A percentile compares a stretch with the other conserved stretches of the same genome.
Evolutionary conservation across 2,329 filamentous ascomycete genomes (phyloP).

Genomic region (Cercospora brassicicola): DNA sequence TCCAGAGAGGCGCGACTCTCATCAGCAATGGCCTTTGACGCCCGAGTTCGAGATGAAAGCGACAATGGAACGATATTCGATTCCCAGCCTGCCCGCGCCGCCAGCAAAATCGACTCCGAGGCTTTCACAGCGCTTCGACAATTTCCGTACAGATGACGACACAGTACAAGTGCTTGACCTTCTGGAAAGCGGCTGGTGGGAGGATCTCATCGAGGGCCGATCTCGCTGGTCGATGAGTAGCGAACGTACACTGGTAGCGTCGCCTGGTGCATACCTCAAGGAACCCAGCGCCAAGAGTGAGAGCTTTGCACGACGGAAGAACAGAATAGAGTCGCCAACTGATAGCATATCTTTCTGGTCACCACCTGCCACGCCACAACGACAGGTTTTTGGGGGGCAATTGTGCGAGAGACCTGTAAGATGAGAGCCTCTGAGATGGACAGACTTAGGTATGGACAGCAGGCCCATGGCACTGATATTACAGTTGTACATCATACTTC

Average conservation of each 20-base stretch:
- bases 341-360: slow-evolving; percentile 10
- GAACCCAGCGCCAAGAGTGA: not conserved
- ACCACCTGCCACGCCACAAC: not conserved
- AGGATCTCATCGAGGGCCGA: not conserved
- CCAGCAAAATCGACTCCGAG: not conserved
- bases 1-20: slow-evolving; percentile 4
- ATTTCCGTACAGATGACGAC: not conserved
- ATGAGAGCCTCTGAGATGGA: not conserved
- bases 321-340: slow-evolving; percentile 4
- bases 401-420: not conserved
- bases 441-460: not conserved
- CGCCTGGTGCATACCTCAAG: not conserved
- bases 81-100: not conserved
- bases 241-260: slow-evolving; percentile 4
- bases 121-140: not conserved
- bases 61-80: slow-evolving; percentile 5
- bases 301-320: not conserved
- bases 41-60: slow-evolving; percentile 8
- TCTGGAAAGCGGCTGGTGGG: slow-evolving; percentile 9
- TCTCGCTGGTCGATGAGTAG: slow-evolving; percentile 7
- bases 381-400: not conserved
- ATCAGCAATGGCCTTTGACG: slow-evolving; percentile 9
- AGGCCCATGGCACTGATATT: not conserved
- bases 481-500: not conserved
- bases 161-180: slow-evolving; percentile 1